Conservation (phyloP, 345 rosid genomes). For the Excoecaria agallocha region DNA sequence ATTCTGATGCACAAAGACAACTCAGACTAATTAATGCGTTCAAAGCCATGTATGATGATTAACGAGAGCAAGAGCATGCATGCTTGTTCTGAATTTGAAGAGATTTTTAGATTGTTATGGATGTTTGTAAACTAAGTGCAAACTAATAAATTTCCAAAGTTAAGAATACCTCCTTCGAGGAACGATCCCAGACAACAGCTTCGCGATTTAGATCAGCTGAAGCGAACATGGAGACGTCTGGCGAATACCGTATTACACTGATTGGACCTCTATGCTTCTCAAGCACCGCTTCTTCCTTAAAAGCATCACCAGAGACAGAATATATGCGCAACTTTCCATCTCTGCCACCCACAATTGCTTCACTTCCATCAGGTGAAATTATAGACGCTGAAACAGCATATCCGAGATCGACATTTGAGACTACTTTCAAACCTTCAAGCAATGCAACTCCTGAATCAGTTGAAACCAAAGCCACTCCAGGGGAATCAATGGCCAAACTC, state of each 20-base stretch:
- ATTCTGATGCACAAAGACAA: not conserved
- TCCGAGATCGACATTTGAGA: slow-evolving; percentile 67
- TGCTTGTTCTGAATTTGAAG: not conserved
- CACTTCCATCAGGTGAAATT: slow-evolving; percentile 82
- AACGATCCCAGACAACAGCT: slow-evolving; percentile 82
- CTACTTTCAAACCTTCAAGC: slow-evolving; percentile 60
- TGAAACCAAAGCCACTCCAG: slow-evolving; percentile 64
- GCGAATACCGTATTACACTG: slow-evolving; percentile 79
- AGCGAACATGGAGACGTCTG: slow-evolving; percentile 88
- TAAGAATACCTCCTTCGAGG: slow-evolving; percentile 60
- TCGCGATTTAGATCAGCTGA: slow-evolving; percentile 87
- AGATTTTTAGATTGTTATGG: not conserved
- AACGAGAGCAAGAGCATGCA: not conserved
- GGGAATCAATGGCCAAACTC: slow-evolving; percentile 62
- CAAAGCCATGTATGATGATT: too few relatives aligned
- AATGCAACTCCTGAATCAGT: slow-evolving; percentile 75
- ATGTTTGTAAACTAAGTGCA: not conserved
- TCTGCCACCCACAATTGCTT: slow-evolving; percentile 78
- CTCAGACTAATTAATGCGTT: too few relatives aligned
- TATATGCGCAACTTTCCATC: slow-evolving; percentile 81
- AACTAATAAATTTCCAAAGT: not conserved
- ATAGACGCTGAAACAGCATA: slow-evolving; percentile 76
- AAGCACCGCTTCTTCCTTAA: slow-evolving; percentile 68
- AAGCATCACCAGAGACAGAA: slow-evolving; percentile 57
- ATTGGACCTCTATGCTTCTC: slow-evolving; percentile 90